phyloP scores from a whole-genome alignment of 2,329 filamentous ascomycete genomes.

The Colletotrichum lindemuthianum region DNA sequence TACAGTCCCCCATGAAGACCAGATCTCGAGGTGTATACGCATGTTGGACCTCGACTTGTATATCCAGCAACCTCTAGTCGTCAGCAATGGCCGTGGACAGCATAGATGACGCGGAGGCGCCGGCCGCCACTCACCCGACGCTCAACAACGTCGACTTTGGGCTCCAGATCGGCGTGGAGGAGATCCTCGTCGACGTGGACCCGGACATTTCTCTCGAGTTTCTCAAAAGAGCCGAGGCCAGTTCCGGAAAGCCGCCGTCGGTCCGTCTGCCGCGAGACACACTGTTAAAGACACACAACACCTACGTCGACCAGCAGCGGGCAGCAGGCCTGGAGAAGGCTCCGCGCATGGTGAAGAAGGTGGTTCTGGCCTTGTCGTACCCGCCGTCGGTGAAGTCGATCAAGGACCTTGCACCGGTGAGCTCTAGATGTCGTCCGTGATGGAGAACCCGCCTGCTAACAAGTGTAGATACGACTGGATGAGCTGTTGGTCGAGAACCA shows the following conservation, averaged over 20 bases:
- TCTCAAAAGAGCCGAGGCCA: conserved; percentile 37
- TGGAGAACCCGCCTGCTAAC: neutral
- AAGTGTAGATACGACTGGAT: conserved; percentile 42
- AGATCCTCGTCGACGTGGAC: conserved; percentile 39
- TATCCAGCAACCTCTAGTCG: neutral
- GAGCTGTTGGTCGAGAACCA: conserved; percentile 46
- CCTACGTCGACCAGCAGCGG: conserved; percentile 34
- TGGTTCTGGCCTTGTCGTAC: conserved; percentile 39
- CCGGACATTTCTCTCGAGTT: conserved; percentile 38
- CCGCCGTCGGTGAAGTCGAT: conserved; percentile 36
- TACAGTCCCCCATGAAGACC: too few species aligned
- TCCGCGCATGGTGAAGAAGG: conserved; percentile 40
- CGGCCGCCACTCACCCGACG: conserved; percentile 11
- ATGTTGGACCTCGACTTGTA: neutral
- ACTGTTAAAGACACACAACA: conserved; percentile 37
- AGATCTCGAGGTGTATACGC: neutral
- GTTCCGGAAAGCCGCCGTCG: conserved; percentile 38
- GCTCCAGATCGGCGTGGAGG: conserved; percentile 37
- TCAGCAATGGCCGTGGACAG: conserved; percentile 6
- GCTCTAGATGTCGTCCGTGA: neutral
- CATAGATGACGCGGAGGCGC: neutral
- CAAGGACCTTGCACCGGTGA: conserved; percentile 28
- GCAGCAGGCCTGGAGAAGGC: conserved; percentile 25
- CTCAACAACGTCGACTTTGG: conserved; percentile 33
- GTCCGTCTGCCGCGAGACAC: conserved; percentile 24